A percentile compares a stretch with the other conserved stretches of the same genome.
These are phyloP conservation scores for Psilocybe mexicana DNA, from an alignment of 1,284 basidiomycete genomes.

Conservation along the genomic window DNA sequence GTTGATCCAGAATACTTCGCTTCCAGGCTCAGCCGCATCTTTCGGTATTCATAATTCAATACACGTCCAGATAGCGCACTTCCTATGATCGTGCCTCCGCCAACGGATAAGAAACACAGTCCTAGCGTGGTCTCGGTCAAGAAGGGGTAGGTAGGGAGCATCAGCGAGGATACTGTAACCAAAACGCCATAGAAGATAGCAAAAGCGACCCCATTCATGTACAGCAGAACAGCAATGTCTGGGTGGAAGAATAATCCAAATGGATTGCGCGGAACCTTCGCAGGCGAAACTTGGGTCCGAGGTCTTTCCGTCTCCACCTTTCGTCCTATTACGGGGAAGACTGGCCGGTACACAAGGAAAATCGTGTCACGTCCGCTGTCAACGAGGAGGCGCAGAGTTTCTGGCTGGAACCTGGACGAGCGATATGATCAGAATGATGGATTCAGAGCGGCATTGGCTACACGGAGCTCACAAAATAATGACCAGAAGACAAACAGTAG, in stretches of 20 bases:
- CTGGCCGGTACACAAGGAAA: constrained; percentile 47
- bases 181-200: constrained; percentile 66
- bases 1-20: constrained; percentile 17
- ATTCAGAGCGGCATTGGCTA: neutral
- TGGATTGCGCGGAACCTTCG: constrained; percentile 53
- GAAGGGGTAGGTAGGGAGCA: constrained; percentile 57
- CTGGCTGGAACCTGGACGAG: constrained; percentile 53
- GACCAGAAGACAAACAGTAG: constrained; percentile 51
- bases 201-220: constrained; percentile 59
- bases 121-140: constrained; percentile 66
- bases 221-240: constrained; percentile 59
- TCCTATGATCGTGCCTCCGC: constrained; percentile 57
- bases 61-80: constrained; percentile 50
- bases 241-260: constrained; percentile 56
- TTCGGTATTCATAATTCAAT: constrained; percentile 57
- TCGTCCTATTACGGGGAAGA: constrained; percentile 56
- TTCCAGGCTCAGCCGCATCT: constrained; percentile 32
- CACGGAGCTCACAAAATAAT: constrained; percentile 52
- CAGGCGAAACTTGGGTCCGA: constrained; percentile 8
- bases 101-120: constrained; percentile 69
- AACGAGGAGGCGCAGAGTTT: constrained; percentile 58
- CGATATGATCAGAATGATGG: neutral
- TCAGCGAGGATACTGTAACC: constrained; percentile 66
- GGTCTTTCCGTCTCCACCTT: constrained; percentile 11
- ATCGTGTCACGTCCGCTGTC: constrained; percentile 59